Percentiles rank a stretch among this genome's conserved stretches.
Conservation (phyloP, 108 stramenopile genomes). For the Cyclotella sp. region DNA sequence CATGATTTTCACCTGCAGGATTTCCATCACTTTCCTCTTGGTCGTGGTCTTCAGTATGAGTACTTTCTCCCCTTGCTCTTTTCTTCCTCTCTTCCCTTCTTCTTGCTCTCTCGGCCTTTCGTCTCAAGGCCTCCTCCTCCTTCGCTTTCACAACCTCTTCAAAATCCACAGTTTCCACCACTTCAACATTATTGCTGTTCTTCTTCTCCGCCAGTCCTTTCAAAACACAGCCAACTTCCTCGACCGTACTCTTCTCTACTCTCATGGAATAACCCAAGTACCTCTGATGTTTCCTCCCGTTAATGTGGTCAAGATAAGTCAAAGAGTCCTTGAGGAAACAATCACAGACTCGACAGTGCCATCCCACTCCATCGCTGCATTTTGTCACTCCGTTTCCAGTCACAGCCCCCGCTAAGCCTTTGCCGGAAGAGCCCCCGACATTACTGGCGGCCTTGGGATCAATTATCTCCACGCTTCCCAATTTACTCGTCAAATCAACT, state of each 20-base stretch:
- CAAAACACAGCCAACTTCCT: conserved; percentile 65
- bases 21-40: conserved; percentile 14
- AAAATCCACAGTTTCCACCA: conserved; percentile 38
- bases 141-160: conserved; percentile 74
- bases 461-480: conserved; percentile 91
- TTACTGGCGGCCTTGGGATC: conserved; percentile 68
- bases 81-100: conserved; percentile 74
- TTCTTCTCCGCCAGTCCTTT: conserved; percentile 53
- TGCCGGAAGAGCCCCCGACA: conserved; percentile 20
- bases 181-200: conserved; percentile 13
- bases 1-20: conserved; percentile 39
- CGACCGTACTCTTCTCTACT: conserved; percentile 88
- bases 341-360: conserved; percentile 97
- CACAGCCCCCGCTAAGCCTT: not conserved
- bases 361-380: conserved; percentile 80
- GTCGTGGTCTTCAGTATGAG: not conserved
- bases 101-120: conserved; percentile 74
- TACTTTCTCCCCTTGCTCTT: conserved; percentile 46
- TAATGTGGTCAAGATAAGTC: conserved; percentile 96
- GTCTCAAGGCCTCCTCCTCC: conserved; percentile 67
- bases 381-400: conserved; percentile 62
- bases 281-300: conserved; percentile 95
- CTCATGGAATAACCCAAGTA: conserved; percentile 95
- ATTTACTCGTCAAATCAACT: conserved; percentile 82
- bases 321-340: conserved; percentile 93